These are phyloP conservation scores for Panicum hallii DNA, from an alignment of 202 grass and related monocot genomes.

Conservation along the genomic window DNA sequence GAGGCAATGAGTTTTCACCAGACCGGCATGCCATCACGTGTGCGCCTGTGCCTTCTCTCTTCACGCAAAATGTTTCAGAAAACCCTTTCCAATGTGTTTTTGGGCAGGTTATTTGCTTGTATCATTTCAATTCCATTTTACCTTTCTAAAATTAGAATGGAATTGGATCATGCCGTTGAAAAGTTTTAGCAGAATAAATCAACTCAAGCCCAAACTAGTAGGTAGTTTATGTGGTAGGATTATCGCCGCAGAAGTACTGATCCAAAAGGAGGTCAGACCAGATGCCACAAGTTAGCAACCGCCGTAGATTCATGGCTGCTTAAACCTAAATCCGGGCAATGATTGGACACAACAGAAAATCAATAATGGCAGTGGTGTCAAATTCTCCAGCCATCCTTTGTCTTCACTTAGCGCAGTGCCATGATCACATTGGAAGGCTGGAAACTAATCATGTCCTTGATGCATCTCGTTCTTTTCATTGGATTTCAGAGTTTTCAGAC, in stretches of 20 bases:
- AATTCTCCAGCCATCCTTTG: background rate
- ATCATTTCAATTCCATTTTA: too few species aligned
- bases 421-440: slow-evolving; percentile 14
- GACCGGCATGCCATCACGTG: too few species aligned
- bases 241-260: too few species aligned
- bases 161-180: background rate
- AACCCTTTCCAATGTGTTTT: too few species aligned
- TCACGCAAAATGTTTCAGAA: too few species aligned
- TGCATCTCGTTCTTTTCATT: background rate
- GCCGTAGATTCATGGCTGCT: background rate
- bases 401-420: background rate
- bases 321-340: background rate
- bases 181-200: too few species aligned
- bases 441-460: background rate
- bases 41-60: too few species aligned
- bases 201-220: too few species aligned
- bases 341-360: slow-evolving; percentile 23
- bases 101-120: too few species aligned
- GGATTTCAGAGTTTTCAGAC: background rate
- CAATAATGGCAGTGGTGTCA: slow-evolving; percentile 2
- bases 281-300: slow-evolving; percentile 3
- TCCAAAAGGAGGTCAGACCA: background rate
- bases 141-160: background rate
- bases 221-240: too few species aligned
- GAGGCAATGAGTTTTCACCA: too few species aligned